Percentiles rank a stretch among this genome's conserved stretches.
These are phyloP conservation scores for Podila epigama DNA, from an alignment of 192 early-diverging fungal species.

Conservation along the genomic window DNA sequence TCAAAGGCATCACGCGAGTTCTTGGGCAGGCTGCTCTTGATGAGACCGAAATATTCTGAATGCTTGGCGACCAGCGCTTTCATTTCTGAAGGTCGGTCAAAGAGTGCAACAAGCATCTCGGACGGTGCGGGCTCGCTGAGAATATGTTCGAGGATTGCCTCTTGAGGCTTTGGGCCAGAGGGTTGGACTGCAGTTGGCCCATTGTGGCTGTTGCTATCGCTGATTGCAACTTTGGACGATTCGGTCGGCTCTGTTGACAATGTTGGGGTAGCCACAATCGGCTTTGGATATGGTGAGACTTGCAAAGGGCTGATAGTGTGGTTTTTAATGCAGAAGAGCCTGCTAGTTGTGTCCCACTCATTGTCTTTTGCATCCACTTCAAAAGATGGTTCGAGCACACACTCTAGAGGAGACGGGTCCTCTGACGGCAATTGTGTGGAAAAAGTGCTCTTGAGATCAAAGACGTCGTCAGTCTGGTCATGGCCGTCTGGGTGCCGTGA, in stretches of 20 bases:
- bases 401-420: too few species aligned
- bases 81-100: constrained; percentile 31
- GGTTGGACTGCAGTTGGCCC: not conserved
- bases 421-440: too few species aligned
- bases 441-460: too few species aligned
- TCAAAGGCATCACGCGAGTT: constrained; percentile 2
- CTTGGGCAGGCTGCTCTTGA: constrained; percentile 16
- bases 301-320: not conserved
- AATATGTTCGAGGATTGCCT: constrained; percentile 18
- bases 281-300: too few species aligned
- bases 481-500: not conserved
- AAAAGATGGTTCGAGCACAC: not conserved
- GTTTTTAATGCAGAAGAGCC: not conserved
- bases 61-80: constrained; percentile 36
- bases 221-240: not conserved
- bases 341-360: not conserved
- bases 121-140: constrained; percentile 6
- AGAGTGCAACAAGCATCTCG: constrained; percentile 36
- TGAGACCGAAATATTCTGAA: constrained; percentile 33
- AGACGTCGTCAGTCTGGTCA: not conserved
- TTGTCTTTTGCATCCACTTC: not conserved
- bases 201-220: not conserved
- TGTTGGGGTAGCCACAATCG: not conserved
- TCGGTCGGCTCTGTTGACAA: not conserved
- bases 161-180: constrained; percentile 18